These are phyloP conservation scores for Lipomyces kockii DNA, from an alignment of 805 yeast genomes.

Conservation along the genomic window DNA sequence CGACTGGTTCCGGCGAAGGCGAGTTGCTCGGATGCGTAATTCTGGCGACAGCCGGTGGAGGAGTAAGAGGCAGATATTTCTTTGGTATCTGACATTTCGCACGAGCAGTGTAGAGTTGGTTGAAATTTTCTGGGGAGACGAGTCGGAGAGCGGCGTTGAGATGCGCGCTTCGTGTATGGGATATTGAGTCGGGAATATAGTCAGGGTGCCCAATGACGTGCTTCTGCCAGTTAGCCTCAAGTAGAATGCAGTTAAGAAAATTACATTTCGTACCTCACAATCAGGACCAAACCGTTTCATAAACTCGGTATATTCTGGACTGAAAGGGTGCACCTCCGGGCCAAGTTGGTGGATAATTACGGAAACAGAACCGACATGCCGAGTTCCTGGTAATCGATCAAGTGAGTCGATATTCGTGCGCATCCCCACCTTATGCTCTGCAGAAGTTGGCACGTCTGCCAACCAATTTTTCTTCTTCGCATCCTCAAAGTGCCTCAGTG, in stretches of 20 bases:
- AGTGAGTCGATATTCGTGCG: constrained; percentile 36
- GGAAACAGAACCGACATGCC: constrained; percentile 40
- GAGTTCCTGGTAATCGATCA: not conserved
- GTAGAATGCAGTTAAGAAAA: not conserved
- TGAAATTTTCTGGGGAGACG: constrained; percentile 43
- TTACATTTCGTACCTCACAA: not conserved
- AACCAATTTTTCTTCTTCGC: constrained; percentile 29
- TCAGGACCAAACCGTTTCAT: constrained; percentile 47
- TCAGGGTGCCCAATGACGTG: constrained; percentile 78
- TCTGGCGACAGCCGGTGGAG: not conserved
- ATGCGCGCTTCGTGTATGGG: constrained; percentile 59
- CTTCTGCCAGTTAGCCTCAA: constrained; percentile 5
- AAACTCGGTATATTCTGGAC: constrained; percentile 54
- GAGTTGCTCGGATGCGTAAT: not conserved
- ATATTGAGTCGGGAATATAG: constrained; percentile 64
- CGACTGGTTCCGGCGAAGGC: not conserved
- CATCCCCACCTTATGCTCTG: not conserved
- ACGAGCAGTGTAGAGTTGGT: constrained; percentile 1
- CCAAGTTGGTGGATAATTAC: constrained; percentile 79
- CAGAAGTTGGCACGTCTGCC: constrained; percentile 14
- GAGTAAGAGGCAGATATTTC: constrained; percentile 8
- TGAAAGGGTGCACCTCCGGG: constrained; percentile 56
- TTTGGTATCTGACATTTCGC: constrained; percentile 5
- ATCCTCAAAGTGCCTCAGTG: constrained; percentile 49
- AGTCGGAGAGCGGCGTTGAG: constrained; percentile 40